A percentile compares a stretch with the other conserved stretches of the same genome.
Conservation (phyloP, 352 stramenopile species). For the Phytophthora palmivora region DNA sequence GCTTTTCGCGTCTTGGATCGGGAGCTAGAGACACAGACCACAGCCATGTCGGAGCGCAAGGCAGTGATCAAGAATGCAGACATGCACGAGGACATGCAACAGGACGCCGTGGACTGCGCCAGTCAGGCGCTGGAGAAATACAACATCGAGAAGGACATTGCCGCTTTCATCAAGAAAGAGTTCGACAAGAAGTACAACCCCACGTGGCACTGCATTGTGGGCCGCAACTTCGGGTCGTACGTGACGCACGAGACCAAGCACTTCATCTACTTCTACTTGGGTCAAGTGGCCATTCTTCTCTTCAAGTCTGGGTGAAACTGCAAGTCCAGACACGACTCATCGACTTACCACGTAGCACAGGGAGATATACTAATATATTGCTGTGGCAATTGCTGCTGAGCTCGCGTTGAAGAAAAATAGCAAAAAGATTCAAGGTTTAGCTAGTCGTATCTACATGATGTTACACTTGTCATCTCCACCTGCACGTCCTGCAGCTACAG, state of each 20-base stretch:
- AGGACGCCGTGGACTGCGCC: conserved; percentile 98
- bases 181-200: conserved; percentile 95
- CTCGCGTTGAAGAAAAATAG: conserved; percentile 12
- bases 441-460: conserved; percentile 52
- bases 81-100: conserved; percentile 99
- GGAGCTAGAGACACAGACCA: conserved; percentile 13
- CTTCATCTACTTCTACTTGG: conserved; percentile 97
- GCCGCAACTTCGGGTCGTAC: conserved; percentile 94
- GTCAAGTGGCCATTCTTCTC: conserved; percentile 93
- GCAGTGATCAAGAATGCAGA: conserved; percentile 99
- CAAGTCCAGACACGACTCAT: conserved; percentile 2
- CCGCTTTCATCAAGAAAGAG: conserved; percentile 93
- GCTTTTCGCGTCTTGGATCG: conserved; percentile 32
- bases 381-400: conserved; percentile 10
- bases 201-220: conserved; percentile 96
- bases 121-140: conserved; percentile 99
- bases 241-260: conserved; percentile 95
- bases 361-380: conserved; percentile 46
- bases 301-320: conserved; percentile 91
- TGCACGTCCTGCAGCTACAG: conserved; percentile 28
- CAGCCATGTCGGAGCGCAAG: conserved; percentile 93
- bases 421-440: conserved; percentile 11
- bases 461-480: conserved; percentile 59
- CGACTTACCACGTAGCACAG: conserved; percentile 22
- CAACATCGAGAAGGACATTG: conserved; percentile 99